Evolutionary conservation across 106 monocot genomes (phyloP).

Genomic region (Narthecium ossifragum): DNA sequence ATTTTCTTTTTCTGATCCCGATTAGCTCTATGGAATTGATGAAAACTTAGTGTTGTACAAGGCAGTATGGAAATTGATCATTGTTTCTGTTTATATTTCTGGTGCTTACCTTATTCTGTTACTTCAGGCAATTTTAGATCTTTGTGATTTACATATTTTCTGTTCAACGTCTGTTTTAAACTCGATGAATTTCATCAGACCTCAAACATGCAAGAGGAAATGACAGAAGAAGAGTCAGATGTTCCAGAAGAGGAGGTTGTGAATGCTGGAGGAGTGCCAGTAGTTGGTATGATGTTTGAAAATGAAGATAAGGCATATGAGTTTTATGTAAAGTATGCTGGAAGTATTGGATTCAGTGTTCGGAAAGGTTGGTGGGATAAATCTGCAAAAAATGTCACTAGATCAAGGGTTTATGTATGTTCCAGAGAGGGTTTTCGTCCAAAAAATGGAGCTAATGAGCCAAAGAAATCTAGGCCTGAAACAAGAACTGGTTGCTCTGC

Average conservation of each 20-base stretch:
- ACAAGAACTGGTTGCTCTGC: conserved; percentile 66
- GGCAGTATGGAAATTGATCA: too few relatives aligned
- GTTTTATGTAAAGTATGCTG: conserved; percentile 60
- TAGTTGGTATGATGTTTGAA: conserved; percentile 68
- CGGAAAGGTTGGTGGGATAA: conserved; percentile 70
- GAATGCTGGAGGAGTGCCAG: conserved; percentile 62
- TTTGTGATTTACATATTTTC: too few relatives aligned
- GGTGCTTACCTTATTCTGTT: too few relatives aligned
- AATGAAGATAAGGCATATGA: conserved; percentile 69
- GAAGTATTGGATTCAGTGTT: conserved; percentile 59
- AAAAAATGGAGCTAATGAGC: conserved; percentile 40
- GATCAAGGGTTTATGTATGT: conserved; percentile 55
- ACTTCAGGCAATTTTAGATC: too few relatives aligned
- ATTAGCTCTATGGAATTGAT: too few relatives aligned
- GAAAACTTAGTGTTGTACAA: too few relatives aligned
- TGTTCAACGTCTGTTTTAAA: neutral
- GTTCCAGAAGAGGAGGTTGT: conserved; percentile 45
- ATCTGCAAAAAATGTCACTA: conserved; percentile 50
- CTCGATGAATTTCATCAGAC: conserved; percentile 17
- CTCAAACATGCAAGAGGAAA: conserved; percentile 26
- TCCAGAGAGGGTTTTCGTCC: conserved; percentile 66
- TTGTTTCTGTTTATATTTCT: too few relatives aligned
- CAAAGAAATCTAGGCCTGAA: conserved; percentile 39
- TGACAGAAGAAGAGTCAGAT: conserved; percentile 37
- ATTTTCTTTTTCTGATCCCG: too few relatives aligned